These are phyloP conservation scores for Fusarium virguliforme DNA, from an alignment of 2,329 filamentous ascomycete genomes.

Conservation along the genomic window DNA sequence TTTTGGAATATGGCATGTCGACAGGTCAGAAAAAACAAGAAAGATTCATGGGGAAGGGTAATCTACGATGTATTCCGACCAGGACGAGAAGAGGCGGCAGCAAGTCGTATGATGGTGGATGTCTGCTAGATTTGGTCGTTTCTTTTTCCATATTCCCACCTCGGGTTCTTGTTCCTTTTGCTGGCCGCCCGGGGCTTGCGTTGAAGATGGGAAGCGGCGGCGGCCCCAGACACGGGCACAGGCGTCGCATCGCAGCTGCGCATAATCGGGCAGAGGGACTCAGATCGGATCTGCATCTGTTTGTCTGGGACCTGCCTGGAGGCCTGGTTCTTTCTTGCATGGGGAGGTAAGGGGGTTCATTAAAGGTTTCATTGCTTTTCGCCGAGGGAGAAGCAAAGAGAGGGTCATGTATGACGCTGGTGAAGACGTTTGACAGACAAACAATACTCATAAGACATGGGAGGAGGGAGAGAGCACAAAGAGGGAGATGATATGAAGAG, in stretches of 20 bases:
- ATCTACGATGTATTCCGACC: conserved; percentile 30
- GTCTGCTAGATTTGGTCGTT: conserved; percentile 15
- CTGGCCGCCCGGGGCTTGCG: not conserved
- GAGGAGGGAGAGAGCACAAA: conserved; percentile 22
- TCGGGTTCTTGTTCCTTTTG: conserved; percentile 9
- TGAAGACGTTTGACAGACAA: conserved; percentile 22
- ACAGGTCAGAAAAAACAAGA: conserved; percentile 13
- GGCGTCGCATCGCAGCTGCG: conserved; percentile 23
- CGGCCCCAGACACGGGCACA: conserved; percentile 1
- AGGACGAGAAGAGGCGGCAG: conserved; percentile 14
- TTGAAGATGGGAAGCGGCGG: conserved; percentile 14
- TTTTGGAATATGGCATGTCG: conserved; percentile 15
- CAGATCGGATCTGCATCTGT: conserved; percentile 38
- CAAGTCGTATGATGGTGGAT: conserved; percentile 44
- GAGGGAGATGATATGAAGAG: conserved; percentile 5
- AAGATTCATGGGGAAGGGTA: conserved; percentile 9
- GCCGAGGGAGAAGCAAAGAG: conserved; percentile 27
- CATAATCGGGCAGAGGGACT: conserved; percentile 26
- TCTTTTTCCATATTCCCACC: conserved; percentile 16
- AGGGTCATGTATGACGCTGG: conserved; percentile 26
- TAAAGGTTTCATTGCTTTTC: conserved; percentile 44
- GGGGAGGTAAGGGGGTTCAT: conserved; percentile 30
- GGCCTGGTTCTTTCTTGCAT: conserved; percentile 38
- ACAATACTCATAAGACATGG: conserved; percentile 23
- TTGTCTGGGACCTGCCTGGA: conserved; percentile 30